Base-by-base conservation (phyloP, 257 asterid species). In the Solanum etuberosum region DNA sequence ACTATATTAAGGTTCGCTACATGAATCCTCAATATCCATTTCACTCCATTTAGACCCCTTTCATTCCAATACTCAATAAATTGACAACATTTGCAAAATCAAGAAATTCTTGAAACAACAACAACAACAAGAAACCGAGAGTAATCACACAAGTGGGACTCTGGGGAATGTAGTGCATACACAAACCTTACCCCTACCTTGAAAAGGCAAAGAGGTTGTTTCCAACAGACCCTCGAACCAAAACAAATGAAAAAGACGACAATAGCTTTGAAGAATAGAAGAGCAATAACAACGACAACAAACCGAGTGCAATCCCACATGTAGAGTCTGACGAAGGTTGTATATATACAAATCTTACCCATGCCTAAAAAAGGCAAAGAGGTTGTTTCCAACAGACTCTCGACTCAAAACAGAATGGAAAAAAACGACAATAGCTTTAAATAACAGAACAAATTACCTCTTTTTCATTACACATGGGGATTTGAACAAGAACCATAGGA, bases 381-480 rank as follows among this genome's bases (percentile, higher is more conserved):
- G 0, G 11, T 5, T 23, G 0, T 59, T 59, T 1, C 7, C 68
- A 23, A 59, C 0, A 23, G 14, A 59, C 68, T 15, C 68, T 59
- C 1, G 3, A 9, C 68, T 23, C 68, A 59, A 59, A 59, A 23
- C 29, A 59, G 7, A 59, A n/a, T n/a, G 9, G 1, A 23, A 61
- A 0, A 61, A 61, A 31, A 61, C 68, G 2, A 23, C 10, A 61
- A 13, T 61, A 61, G 0, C 15, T 23, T n/a, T 61, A 23, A 61
- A 43, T 80, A 27, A 61, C 2, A 12, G 2, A 13, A 43, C 1
- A 25, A 72, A 15, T 59, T 91, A 96, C 99, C 98, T 96, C 98
- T 90, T 94, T 96, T 82, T 96, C 99, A 23, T 96, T 96, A 90
- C 99, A 96, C 99, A 96, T 96, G 85, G 99, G 99, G 93, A 96